Percentiles rank a stretch among this genome's conserved stretches.
Conservation (phyloP, 805 yeast species). For the Ogataea corticis region DNA sequence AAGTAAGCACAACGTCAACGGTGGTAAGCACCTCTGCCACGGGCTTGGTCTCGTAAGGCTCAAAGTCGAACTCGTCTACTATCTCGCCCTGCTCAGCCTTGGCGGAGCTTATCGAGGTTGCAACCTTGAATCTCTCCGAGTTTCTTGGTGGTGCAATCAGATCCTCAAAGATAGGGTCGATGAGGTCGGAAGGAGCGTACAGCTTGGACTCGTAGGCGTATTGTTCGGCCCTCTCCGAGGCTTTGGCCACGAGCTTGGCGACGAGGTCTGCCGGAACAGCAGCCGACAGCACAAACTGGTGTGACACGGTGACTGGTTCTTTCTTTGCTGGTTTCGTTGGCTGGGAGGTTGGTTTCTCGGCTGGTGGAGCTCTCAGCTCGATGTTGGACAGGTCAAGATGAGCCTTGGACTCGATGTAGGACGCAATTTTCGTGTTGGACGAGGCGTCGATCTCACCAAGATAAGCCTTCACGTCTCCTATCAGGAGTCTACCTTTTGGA, state of each 20-base stretch:
- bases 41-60: constrained; percentile 20
- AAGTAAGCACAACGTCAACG: constrained; percentile 37
- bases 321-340: constrained; percentile 30
- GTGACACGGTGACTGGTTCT: constrained; percentile 36
- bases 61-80: constrained; percentile 28
- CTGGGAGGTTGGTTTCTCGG: constrained; percentile 14
- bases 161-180: constrained; percentile 62
- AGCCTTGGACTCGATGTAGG: constrained; percentile 54
- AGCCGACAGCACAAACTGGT: constrained; percentile 33
- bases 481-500: constrained; percentile 81
- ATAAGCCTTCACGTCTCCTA: constrained; percentile 88
- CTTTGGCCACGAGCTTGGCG: constrained; percentile 40
- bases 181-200: constrained; percentile 44
- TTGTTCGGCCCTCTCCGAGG: constrained; percentile 46
- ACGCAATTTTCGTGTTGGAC: constrained; percentile 52
- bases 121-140: constrained; percentile 43
- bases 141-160: constrained; percentile 47
- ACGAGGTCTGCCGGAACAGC: constrained; percentile 32
- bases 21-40: constrained; percentile 27
- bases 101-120: constrained; percentile 31
- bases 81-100: constrained; percentile 9
- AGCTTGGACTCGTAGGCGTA: constrained; percentile 41
- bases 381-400: constrained; percentile 76
- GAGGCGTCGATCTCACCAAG: constrained; percentile 69
- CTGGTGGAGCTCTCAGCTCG: constrained; percentile 36